A percentile compares a stretch with the other conserved stretches of the same genome.
These are phyloP conservation scores for Solanum rostratum DNA, from an alignment of 257 asterid species.

Conservation along the genomic window DNA sequence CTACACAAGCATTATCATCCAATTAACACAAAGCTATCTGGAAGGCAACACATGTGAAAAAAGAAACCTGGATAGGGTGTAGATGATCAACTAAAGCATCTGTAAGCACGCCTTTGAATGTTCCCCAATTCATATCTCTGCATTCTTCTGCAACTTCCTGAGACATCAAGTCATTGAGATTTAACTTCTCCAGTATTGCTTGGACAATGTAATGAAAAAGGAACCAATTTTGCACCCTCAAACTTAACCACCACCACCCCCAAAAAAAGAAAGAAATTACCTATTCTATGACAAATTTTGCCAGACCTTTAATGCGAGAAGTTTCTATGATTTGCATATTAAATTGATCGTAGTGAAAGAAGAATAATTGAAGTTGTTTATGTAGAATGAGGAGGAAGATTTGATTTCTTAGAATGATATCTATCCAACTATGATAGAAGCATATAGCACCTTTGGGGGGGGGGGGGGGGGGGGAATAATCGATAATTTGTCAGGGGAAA, in stretches of 20 bases:
- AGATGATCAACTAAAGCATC: slow-evolving; percentile 86
- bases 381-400: neutral
- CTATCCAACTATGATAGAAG: neutral
- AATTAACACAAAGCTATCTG: neutral
- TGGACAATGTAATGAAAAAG: neutral
- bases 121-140: slow-evolving; percentile 82
- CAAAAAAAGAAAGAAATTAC: neutral
- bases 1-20: neutral
- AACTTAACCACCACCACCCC: neutral
- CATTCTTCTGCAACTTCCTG: slow-evolving; percentile 72
- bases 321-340: neutral
- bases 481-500: neutral
- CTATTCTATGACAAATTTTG: neutral
- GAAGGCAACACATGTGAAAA: neutral
- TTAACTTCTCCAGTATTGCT: neutral
- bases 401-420: neutral
- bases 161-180: slow-evolving; percentile 6
- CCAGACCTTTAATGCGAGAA: neutral
- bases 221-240: neutral
- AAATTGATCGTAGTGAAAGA: neutral
- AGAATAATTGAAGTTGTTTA: neutral
- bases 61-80: slow-evolving; percentile 79
- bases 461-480: neutral
- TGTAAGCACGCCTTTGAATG: slow-evolving; percentile 62
- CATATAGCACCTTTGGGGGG: neutral